Base-by-base conservation (phyloP, 1,284 basidiomycete species). In the Ustilago vetiveriae region DNA sequence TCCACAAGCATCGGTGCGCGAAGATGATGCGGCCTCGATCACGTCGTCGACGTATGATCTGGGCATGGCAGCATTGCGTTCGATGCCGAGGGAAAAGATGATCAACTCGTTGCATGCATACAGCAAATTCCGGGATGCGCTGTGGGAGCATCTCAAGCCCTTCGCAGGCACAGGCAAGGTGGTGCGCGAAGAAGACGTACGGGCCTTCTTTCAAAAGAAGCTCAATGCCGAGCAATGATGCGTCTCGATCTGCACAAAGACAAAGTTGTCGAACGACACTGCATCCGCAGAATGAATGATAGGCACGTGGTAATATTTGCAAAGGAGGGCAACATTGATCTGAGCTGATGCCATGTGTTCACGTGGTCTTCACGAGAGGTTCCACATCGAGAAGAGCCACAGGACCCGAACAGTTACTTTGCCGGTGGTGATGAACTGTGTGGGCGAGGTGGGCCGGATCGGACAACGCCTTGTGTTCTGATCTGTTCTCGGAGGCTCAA, bases 21-120 rank as follows among this genome's bases (percentile, higher is more conserved):
- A 67, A 7, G 60, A 69, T 42, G 78, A 77, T 24, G 71, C 66
- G 3, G 69, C 60, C 4, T 75, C 62, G 1, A 46, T 56, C 41
- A 62, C 65, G 8, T 70, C 73, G 52, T 81, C 80, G 10, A 82
- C 81, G 10, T 82, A 82, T 60, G 83, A 83, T 43, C 71, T 82
- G 26, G 83, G 81, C n/a, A 76, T 83, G 66, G 78, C 78, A 19
- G 82, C 82, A 23, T 73, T 84, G 36, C 67, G 65, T 1, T 65
- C 63, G 17, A 76, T 84, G 68, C 83, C 83, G n/a, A 68, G 82
- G 8, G 77, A 74, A 17, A 79, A 81, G 55, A 83, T 83, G 64
- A 67, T 84, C 59, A 75, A 83, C 45, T 81, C 82, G 24, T 48
- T 82, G 33, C 68, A 76, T 23, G 83, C 81, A 1, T 84, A 83